phyloP scores from a whole-genome alignment of 2,329 filamentous ascomycete genomes.

The Epichloe gansuensis region DNA sequence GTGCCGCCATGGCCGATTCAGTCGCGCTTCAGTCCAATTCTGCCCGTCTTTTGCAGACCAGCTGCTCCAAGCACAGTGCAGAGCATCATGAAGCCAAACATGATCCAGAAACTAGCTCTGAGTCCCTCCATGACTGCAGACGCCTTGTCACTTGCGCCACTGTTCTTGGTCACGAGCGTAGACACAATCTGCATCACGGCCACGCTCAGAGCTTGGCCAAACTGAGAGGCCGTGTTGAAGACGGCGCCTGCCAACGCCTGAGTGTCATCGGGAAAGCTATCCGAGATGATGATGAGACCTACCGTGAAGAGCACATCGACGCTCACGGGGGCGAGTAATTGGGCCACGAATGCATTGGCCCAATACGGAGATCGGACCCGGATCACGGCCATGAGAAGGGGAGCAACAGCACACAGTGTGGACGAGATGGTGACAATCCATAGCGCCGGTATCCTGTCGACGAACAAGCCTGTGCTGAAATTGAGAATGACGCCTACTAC shows the following conservation, averaged over 20 bases:
- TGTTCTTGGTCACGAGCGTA: conserved; percentile 23
- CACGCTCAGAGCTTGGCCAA: conserved; percentile 39
- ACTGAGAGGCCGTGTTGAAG: conserved; percentile 46
- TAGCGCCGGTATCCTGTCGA: conserved; percentile 28
- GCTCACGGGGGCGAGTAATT: conserved; percentile 29
- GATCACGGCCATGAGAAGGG: conserved; percentile 43
- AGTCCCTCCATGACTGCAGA: conserved; percentile 35
- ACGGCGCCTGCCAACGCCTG: conserved; percentile 50
- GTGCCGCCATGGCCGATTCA: conserved; percentile 6
- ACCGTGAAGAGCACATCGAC: conserved; percentile 43
- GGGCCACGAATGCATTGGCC: conserved; percentile 31
- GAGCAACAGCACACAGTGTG: conserved; percentile 29
- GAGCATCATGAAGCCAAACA: conserved; percentile 34
- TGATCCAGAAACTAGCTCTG: conserved; percentile 36
- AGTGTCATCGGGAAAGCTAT: conserved; percentile 41
- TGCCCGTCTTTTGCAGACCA: conserved; percentile 30
- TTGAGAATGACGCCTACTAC: conserved; percentile 31
- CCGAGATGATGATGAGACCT: conserved; percentile 39
- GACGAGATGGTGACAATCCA: conserved; percentile 29
- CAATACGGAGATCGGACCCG: conserved; percentile 38
- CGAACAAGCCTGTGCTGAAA: conserved; percentile 31
- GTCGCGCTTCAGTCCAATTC: conserved; percentile 34
- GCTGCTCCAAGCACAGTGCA: conserved; percentile 25
- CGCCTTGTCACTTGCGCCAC: conserved; percentile 12
- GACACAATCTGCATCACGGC: conserved; percentile 35